Evolutionary conservation across 1,284 basidiomycete species (phyloP), one percentile per base, ranked within the genome.

Genomic region (Mycena citricolor): DNA sequence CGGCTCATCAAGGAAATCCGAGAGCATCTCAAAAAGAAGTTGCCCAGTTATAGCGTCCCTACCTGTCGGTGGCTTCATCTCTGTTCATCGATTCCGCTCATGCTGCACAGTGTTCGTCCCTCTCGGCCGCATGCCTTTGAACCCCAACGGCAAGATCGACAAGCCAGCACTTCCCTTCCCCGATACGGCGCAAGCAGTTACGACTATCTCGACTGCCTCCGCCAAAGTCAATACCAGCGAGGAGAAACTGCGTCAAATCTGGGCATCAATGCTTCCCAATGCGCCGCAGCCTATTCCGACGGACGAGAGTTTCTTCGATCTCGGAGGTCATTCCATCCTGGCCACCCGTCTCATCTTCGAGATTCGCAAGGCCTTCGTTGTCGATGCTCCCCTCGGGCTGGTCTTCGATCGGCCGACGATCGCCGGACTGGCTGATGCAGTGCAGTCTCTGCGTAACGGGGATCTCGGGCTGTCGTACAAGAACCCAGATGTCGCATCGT

Each of bases 101-200:
- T 25, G 40, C 13, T 40, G 36, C 30, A 5, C 54, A 93, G 94
- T 97, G 32, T 94, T 98, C 58, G 94, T 99, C 32, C 97, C 97
- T 1, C 77, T 99, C 29, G 80, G 79, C 49, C 88, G 92, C 52
- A 97, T 99, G 89, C 97, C 97, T 11, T 79, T 99, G 40, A 99
- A 98, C 63, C 97, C 97, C 4, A 99, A 99, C 64, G 97, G 97
- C 52, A 99, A 99, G 71, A 89, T 99, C 62, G 97, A 99, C 74
- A 99, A 99, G 66, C 95, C 97, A 0, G 91, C 93, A 0, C 79
- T 99, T 38, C 97, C 97, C 12, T 99, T 99, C 86, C 97, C 97
- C 2, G 97, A 99, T 67, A 99, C 97, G 2, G 90, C 86, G 3
- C 83, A 92, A 44, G 79, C 79, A 4, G 57, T 68, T 52, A 46